Conservation (phyloP, 192 early-diverging fungal species). For the Neocallimastix lanati region DNA sequence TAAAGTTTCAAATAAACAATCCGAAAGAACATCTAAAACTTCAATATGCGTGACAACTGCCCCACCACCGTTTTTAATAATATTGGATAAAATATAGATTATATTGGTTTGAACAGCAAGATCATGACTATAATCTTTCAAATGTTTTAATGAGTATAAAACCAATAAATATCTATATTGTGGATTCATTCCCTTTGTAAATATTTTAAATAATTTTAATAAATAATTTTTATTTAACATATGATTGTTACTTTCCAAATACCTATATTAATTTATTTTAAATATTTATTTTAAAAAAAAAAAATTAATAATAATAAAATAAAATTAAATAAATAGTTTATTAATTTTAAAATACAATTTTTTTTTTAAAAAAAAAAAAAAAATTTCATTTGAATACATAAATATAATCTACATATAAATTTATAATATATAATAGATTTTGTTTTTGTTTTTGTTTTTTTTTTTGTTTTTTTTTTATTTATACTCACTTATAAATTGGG, state of each 20-base stretch:
- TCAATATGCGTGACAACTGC: background rate
- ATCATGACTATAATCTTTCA: background rate
- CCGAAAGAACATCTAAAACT: background rate
- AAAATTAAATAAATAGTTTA: too few species aligned
- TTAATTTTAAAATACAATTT: too few species aligned
- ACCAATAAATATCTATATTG: background rate
- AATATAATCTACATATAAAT: too few species aligned
- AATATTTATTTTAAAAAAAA: too few species aligned
- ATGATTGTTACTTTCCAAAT: background rate
- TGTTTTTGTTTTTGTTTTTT: too few species aligned
- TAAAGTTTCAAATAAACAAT: background rate
- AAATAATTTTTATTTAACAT: background rate
- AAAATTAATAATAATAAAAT: too few species aligned
- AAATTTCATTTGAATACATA: too few species aligned
- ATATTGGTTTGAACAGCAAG: background rate
- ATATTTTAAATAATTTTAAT: background rate
- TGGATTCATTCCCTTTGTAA: background rate
- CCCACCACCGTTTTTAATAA: background rate
- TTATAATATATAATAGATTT: too few species aligned
- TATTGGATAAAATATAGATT: background rate
- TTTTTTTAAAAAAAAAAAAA: too few species aligned
- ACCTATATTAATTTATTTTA: background rate
- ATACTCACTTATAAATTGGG: background rate
- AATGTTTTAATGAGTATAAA: background rate
- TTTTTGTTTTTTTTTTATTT: too few species aligned